Conservation (phyloP, 768 basidiomycete species). For the Coprinellus aureogranulatus region DNA sequence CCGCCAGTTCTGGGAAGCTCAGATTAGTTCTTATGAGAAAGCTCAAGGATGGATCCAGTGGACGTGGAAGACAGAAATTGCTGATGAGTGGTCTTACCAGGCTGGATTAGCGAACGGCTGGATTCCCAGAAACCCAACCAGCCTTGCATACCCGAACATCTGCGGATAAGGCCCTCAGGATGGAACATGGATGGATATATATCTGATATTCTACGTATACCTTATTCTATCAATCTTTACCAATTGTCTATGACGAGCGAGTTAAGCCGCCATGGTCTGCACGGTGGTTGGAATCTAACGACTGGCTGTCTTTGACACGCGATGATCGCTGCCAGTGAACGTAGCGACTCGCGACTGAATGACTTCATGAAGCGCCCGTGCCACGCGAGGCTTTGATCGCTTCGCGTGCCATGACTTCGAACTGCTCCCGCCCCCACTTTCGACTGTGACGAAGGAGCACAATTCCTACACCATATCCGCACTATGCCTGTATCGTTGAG, state of each 20-base stretch:
- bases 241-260: background rate
- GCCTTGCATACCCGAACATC: slow-evolving; percentile 55
- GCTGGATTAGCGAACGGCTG: slow-evolving; percentile 77
- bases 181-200: background rate
- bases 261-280: too few species aligned
- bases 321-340: too few species aligned
- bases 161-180: slow-evolving; percentile 42
- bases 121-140: slow-evolving; percentile 67
- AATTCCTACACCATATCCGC: too few species aligned
- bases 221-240: background rate
- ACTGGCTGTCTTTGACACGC: too few species aligned
- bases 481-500: too few species aligned
- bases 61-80: slow-evolving; percentile 82
- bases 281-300: too few species aligned
- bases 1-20: slow-evolving; percentile 81
- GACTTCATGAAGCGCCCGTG: too few species aligned
- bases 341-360: too few species aligned
- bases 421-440: too few species aligned
- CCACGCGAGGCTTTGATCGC: too few species aligned
- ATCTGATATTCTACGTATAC: background rate
- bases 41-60: slow-evolving; percentile 75
- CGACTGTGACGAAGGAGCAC: too few species aligned
- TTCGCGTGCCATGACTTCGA: too few species aligned
- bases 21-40: slow-evolving; percentile 68
- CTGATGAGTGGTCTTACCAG: slow-evolving; percentile 90